These are phyloP conservation scores for Tolypocladium tundrense DNA, from an alignment of 2,329 filamentous ascomycete genomes.

Conservation along the genomic window DNA sequence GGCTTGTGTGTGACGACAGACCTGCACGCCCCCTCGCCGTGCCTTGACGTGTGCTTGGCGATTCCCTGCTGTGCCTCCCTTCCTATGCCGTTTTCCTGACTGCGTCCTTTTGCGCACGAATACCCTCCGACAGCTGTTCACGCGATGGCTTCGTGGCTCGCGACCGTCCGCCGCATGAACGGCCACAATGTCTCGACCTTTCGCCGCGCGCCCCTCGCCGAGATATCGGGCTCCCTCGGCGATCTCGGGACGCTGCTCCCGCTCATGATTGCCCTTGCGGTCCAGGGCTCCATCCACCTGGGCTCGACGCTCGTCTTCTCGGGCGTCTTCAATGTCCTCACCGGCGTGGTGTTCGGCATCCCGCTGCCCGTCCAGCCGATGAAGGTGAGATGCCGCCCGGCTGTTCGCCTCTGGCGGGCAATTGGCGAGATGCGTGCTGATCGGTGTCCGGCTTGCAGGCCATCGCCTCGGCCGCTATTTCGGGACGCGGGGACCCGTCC, in stretches of 20 bases:
- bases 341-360: slow-evolving; percentile 74
- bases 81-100: neutral
- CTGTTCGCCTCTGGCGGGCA: neutral
- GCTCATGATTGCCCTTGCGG: slow-evolving; percentile 74
- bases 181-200: slow-evolving; percentile 40
- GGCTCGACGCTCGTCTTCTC: slow-evolving; percentile 81
- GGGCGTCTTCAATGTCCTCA: slow-evolving; percentile 76
- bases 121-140: neutral
- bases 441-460: slow-evolving; percentile 37
- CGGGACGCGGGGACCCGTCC: slow-evolving; percentile 42
- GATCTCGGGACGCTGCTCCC: slow-evolving; percentile 86
- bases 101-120: neutral
- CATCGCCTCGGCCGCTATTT: slow-evolving; percentile 83
- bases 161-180: slow-evolving; percentile 21
- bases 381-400: slow-evolving; percentile 34
- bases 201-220: slow-evolving; percentile 41
- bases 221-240: slow-evolving; percentile 79
- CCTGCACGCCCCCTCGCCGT: neutral
- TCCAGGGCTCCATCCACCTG: slow-evolving; percentile 69
- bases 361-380: slow-evolving; percentile 87
- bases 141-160: slow-evolving; percentile 15
- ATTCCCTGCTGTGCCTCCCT: neutral
- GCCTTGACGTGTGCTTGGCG: neutral
- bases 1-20: neutral
- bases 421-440: neutral